Evolutionary conservation across 768 basidiomycete species (phyloP).

Genomic region (Inosperma sp.): DNA sequence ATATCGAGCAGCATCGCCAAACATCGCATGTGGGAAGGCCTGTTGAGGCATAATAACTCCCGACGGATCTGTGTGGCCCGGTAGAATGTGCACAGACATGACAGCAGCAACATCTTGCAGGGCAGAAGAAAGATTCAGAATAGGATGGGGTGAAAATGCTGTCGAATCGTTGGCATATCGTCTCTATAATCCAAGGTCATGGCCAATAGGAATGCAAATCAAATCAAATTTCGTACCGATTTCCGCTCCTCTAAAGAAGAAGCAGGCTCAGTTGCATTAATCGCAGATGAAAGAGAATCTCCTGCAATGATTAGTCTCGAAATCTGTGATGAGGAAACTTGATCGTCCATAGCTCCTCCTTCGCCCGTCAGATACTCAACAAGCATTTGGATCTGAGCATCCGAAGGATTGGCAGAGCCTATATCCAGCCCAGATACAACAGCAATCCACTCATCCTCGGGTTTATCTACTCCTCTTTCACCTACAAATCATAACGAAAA

Average conservation of each 20-base stretch:
- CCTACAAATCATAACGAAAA: constrained; percentile 5
- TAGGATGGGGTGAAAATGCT: constrained; percentile 73
- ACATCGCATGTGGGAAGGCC: constrained; percentile 87
- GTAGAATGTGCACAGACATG: constrained; percentile 83
- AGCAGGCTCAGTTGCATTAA: constrained; percentile 30
- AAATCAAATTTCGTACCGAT: constrained; percentile 39
- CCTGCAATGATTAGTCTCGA: constrained; percentile 87
- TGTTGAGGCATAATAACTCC: constrained; percentile 92
- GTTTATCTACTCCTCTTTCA: constrained; percentile 4
- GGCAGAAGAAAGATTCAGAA: constrained; percentile 59
- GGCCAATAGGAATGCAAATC: constrained; percentile 1
- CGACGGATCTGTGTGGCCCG: constrained; percentile 84
- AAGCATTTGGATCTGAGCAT: constrained; percentile 80
- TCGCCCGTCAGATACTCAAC: constrained; percentile 88
- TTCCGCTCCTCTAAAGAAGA: constrained; percentile 45
- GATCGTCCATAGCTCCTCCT: constrained; percentile 63
- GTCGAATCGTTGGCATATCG: constrained; percentile 61
- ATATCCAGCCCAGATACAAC: constrained; percentile 82
- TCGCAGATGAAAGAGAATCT: constrained; percentile 67
- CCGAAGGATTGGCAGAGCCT: constrained; percentile 55
- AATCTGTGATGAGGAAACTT: constrained; percentile 61
- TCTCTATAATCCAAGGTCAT: constrained; percentile 39
- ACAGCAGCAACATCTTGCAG: constrained; percentile 71
- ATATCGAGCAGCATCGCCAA: constrained; percentile 57
- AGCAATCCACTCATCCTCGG: constrained; percentile 73